Percentiles rank a stretch among this genome's conserved stretches.
Evolutionary conservation across 306 rosid genomes (phyloP).

Genomic region (Rosa persica): DNA sequence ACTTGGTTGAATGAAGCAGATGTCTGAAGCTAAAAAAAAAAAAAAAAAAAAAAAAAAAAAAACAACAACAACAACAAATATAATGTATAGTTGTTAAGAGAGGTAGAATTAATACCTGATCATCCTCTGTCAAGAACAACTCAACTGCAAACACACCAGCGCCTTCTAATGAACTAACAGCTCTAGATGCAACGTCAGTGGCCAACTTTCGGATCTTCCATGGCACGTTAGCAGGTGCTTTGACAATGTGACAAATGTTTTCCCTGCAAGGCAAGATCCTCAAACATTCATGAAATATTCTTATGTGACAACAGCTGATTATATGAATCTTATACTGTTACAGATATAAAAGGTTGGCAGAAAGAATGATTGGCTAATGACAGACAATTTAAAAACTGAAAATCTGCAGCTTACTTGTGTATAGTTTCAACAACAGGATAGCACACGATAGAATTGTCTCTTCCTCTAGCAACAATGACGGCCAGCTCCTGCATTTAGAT

Average conservation of each 20-base stretch:
- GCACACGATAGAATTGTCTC: slow-evolving; percentile 70
- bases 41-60: background rate
- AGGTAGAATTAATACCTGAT: slow-evolving; percentile 53
- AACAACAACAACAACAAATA: background rate
- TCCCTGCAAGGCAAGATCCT: slow-evolving; percentile 52
- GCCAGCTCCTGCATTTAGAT: slow-evolving; percentile 71
- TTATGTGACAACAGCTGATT: slow-evolving; percentile 2
- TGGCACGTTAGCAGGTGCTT: slow-evolving; percentile 74
- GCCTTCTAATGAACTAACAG: slow-evolving; percentile 84
- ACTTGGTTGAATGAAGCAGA: slow-evolving; percentile 20
- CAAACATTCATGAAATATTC: slow-evolving; percentile 24
- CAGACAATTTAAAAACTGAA: background rate
- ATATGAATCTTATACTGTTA: background rate
- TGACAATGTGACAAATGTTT: slow-evolving; percentile 85
- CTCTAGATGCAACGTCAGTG: slow-evolving; percentile 71
- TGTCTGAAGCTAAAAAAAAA: background rate
- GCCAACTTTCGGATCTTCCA: slow-evolving; percentile 68
- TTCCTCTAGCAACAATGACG: slow-evolving; percentile 83
- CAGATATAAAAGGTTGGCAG: background rate
- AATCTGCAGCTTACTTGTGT: slow-evolving; percentile 66
- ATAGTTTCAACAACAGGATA: slow-evolving; percentile 93
- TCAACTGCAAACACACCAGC: slow-evolving; percentile 98
- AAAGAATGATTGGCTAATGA: background rate
- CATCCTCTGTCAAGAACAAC: slow-evolving; percentile 73
- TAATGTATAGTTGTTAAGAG: slow-evolving; percentile 14